Percentiles rank a stretch among this genome's conserved stretches.
Conservation (phyloP, 1,284 basidiomycete genomes). For the Flammula alnicola region DNA sequence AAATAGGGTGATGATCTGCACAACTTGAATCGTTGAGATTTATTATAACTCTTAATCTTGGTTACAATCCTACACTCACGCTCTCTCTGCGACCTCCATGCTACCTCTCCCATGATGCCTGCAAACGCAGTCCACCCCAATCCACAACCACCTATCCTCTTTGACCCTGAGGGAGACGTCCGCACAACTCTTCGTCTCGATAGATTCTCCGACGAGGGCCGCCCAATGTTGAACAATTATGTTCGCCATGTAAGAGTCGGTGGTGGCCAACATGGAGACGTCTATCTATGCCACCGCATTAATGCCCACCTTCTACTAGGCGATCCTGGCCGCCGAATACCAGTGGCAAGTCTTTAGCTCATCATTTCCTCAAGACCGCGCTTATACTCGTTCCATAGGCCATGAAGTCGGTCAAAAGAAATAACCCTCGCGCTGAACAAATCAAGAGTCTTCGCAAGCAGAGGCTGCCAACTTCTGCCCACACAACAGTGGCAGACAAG, state of each 20-base stretch:
- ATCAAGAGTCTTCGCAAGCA: constrained; percentile 64
- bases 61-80: no score
- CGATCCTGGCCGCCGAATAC: constrained; percentile 33
- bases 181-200: constrained; percentile 63
- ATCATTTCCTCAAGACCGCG: neutral
- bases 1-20: no score
- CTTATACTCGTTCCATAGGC: constrained; percentile 56
- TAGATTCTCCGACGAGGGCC: constrained; percentile 27
- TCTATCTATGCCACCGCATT: constrained; percentile 72
- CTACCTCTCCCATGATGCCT: constrained; percentile 24
- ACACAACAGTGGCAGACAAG: constrained; percentile 58
- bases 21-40: no score
- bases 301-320: constrained; percentile 30
- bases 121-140: constrained; percentile 13
- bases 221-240: constrained; percentile 80
- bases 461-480: constrained; percentile 54
- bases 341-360: constrained; percentile 43
- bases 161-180: constrained; percentile 54
- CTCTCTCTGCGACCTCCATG: constrained; percentile 21
- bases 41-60: no score
- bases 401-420: constrained; percentile 78
- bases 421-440: constrained; percentile 49
- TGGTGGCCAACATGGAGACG: constrained; percentile 82
- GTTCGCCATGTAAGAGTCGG: constrained; percentile 72
- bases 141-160: constrained; percentile 26